Evolutionary conservation across 331 rosid species (phyloP), one percentile per base, ranked within the genome.

Genomic region (Phaseolus coccineus): DNA sequence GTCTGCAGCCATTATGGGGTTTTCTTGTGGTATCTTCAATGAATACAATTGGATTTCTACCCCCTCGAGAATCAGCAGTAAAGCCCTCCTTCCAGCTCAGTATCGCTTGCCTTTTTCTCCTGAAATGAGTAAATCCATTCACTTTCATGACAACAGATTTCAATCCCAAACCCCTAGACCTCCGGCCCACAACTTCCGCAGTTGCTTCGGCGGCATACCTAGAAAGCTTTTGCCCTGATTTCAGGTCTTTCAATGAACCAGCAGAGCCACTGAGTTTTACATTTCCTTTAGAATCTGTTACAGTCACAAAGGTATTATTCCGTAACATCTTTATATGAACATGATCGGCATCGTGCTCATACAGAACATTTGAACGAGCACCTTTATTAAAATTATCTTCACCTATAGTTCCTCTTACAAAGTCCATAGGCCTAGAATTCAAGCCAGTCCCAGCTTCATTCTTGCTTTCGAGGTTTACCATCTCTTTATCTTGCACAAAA

Each of bases 1-100:
- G 93, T 31, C 97, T 83, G 85, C 98, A 93, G 33, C 97, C 97
- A 64, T 93, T 90, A 66, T 93, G 98, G 44, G 98, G 89, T 3
- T 82, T 80, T 25, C 89, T 79, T 16, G 98, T 91, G 40, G 91
- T 81, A 81, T 93, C 98, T 87, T 93, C 98, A 40, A 91, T 40
- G 77, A 77, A 88, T 28, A 88, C 87, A 83, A 93, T 67, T 4
- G 98, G 95, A 80, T 59, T 82, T 63, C 52, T 74, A 73, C 72
- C 91, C 40, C 68, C 83, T 69, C 73, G 80, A 51, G 98, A 88
- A 52, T 80, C 87, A 10, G 92, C 87, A 24, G 91, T 76, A 55
- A 83, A 91, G 19, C 98, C 98, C 19, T 90, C 97, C 81, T 78
- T 90, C 97, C 95, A 90, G 84, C 95, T 88, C 82, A 84, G 8